Percentiles rank a stretch among this genome's conserved stretches.
Conservation (phyloP, 2,329 filamentous ascomycete species). For the Purpureocillium takamizusanense region DNA sequence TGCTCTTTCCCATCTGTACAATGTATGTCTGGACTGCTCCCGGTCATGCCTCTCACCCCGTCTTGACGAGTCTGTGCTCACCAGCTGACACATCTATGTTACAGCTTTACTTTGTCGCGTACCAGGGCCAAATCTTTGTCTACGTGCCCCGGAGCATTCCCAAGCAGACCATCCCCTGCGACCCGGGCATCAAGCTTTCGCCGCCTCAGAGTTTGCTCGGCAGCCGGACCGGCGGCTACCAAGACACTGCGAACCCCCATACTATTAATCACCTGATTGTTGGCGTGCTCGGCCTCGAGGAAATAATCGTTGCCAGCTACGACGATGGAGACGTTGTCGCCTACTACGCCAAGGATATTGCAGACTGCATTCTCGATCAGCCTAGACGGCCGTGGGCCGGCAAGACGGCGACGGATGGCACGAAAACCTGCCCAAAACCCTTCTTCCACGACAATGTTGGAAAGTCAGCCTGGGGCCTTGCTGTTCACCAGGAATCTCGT, state of each 20-base stretch:
- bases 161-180: slow-evolving; percentile 36
- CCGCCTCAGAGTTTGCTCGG: slow-evolving; percentile 32
- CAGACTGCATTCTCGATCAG: slow-evolving; percentile 28
- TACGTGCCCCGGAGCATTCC: slow-evolving; percentile 39
- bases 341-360: slow-evolving; percentile 53
- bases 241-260: slow-evolving; percentile 46
- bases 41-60: no score
- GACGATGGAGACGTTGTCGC: slow-evolving; percentile 70
- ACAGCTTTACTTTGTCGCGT: slow-evolving; percentile 56
- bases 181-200: slow-evolving; percentile 41
- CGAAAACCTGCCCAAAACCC: slow-evolving; percentile 15
- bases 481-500: slow-evolving; percentile 71
- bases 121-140: slow-evolving; percentile 46
- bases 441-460: slow-evolving; percentile 74
- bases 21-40: slow-evolving; percentile 28
- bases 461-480: slow-evolving; percentile 78
- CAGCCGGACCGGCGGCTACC: slow-evolving; percentile 35
- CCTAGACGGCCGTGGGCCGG: background rate
- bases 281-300: slow-evolving; percentile 59
- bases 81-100: no score
- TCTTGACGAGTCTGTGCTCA: no score
- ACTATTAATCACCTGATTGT: slow-evolving; percentile 61
- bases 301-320: slow-evolving; percentile 58
- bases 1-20: slow-evolving; percentile 46
- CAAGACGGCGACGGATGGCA: background rate